These are phyloP conservation scores for Sporothrix globosa DNA, from an alignment of 2,329 filamentous ascomycete genomes.

Conservation along the genomic window DNA sequence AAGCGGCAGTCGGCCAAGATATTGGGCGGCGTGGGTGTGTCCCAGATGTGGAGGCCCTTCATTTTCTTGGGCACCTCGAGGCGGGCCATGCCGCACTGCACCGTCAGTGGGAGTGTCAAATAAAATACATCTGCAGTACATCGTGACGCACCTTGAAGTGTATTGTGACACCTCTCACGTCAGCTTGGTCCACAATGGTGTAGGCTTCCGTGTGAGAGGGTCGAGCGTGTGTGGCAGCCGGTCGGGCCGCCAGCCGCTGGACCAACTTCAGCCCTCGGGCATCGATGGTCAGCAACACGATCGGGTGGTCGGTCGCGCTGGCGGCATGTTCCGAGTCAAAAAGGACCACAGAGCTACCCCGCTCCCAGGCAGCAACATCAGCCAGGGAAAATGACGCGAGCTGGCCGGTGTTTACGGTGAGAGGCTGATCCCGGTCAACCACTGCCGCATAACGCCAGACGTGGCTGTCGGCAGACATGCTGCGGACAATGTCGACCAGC, in stretches of 20 bases:
- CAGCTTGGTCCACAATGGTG: background rate
- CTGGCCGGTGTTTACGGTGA: background rate
- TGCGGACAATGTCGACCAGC: conserved; percentile 13
- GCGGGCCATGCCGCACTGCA: conserved; percentile 19
- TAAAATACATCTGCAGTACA: background rate
- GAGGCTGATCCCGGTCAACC: background rate
- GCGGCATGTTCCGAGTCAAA: background rate
- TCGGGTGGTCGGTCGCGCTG: background rate
- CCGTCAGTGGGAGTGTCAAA: background rate
- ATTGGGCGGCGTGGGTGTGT: conserved; percentile 23
- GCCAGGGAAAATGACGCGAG: background rate
- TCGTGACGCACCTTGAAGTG: background rate
- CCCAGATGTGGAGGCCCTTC: conserved; percentile 19
- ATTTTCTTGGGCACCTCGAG: conserved; percentile 1
- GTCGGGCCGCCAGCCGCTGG: background rate
- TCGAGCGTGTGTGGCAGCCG: background rate
- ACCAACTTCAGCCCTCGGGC: background rate
- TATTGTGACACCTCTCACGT: background rate
- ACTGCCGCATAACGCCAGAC: conserved; percentile 14
- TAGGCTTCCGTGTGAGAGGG: background rate
- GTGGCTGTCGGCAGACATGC: conserved; percentile 1
- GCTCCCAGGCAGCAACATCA: conserved; percentile 9
- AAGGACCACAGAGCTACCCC: background rate
- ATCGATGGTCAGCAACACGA: conserved; percentile 7
- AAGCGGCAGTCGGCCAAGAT: background rate